Evolutionary conservation across 257 asterid genomes (phyloP).

Genomic region (Leptodermis oblonga): DNA sequence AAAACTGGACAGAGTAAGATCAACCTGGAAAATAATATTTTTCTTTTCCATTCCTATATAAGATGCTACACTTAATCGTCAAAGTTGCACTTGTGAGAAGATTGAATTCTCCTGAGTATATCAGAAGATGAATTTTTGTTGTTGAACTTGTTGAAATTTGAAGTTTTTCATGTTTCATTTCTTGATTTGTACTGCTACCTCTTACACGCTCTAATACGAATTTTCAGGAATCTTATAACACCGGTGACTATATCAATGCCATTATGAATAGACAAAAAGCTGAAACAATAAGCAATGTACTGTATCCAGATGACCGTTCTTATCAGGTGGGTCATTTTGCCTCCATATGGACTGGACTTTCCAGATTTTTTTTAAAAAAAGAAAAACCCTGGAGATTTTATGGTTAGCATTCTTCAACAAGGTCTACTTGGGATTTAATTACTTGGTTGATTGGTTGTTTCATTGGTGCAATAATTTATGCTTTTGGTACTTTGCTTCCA

Average conservation of each 20-base stretch:
- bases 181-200: background rate
- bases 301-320: conserved; percentile 54
- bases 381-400: background rate
- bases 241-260: conserved; percentile 49
- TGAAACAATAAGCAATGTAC: conserved; percentile 44
- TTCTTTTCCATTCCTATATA: background rate
- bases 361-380: background rate
- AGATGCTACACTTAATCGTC: background rate
- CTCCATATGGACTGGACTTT: background rate
- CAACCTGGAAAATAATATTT: background rate
- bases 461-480: conserved; percentile 3
- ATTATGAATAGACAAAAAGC: conserved; percentile 46
- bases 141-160: background rate
- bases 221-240: conserved; percentile 44
- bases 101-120: background rate
- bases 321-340: conserved; percentile 35
- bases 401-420: background rate
- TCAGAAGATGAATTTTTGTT: background rate
- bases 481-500: background rate
- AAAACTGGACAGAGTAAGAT: background rate
- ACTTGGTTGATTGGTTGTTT: background rate
- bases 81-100: background rate
- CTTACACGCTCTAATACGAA: background rate
- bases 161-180: background rate
- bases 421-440: background rate